phyloP scores from a whole-genome alignment of 2,329 filamentous ascomycete species.

The Penicillium digitatum region DNA sequence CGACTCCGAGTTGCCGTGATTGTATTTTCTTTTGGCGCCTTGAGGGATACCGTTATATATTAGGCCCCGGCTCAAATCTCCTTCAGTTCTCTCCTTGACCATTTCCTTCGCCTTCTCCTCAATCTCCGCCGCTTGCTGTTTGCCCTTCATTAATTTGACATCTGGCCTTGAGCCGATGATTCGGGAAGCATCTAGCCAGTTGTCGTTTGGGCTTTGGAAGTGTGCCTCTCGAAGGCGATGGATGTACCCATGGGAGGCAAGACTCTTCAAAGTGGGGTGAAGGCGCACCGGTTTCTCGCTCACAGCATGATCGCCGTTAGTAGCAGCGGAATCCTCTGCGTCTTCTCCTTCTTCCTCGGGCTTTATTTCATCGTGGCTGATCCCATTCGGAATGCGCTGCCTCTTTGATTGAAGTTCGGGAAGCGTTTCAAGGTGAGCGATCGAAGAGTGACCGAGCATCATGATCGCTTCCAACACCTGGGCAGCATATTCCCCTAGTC shows the following conservation, averaged over 20 bases:
- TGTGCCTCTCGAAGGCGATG: slow-evolving; percentile 39
- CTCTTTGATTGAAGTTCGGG: slow-evolving; percentile 32
- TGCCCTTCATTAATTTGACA: slow-evolving; percentile 37
- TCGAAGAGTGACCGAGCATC: slow-evolving; percentile 68
- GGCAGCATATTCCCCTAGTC: slow-evolving; percentile 70
- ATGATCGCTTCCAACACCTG: slow-evolving; percentile 72
- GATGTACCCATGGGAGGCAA: slow-evolving; percentile 43
- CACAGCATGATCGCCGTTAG: slow-evolving; percentile 25
- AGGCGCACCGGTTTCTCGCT: slow-evolving; percentile 27
- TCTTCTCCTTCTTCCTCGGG: slow-evolving; percentile 23
- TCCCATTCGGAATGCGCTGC: slow-evolving; percentile 23
- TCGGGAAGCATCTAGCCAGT: slow-evolving; percentile 38
- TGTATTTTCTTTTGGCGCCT: slow-evolving; percentile 34
- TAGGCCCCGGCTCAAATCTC: slow-evolving; percentile 33
- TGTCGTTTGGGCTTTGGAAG: slow-evolving; percentile 42
- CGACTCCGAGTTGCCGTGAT: slow-evolving; percentile 16
- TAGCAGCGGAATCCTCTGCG: slow-evolving; percentile 40
- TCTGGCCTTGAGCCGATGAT: slow-evolving; percentile 30
- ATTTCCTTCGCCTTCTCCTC: slow-evolving; percentile 27
- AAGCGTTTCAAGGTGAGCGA: slow-evolving; percentile 44
- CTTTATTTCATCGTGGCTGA: slow-evolving; percentile 23
- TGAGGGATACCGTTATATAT: slow-evolving; percentile 33
- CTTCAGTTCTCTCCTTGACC: slow-evolving; percentile 34
- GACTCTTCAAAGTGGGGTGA: slow-evolving; percentile 37
- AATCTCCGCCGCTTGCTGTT: slow-evolving; percentile 36